phyloP scores from a whole-genome alignment of 169 alveolate species.

The Eimeria zaria region DNA sequence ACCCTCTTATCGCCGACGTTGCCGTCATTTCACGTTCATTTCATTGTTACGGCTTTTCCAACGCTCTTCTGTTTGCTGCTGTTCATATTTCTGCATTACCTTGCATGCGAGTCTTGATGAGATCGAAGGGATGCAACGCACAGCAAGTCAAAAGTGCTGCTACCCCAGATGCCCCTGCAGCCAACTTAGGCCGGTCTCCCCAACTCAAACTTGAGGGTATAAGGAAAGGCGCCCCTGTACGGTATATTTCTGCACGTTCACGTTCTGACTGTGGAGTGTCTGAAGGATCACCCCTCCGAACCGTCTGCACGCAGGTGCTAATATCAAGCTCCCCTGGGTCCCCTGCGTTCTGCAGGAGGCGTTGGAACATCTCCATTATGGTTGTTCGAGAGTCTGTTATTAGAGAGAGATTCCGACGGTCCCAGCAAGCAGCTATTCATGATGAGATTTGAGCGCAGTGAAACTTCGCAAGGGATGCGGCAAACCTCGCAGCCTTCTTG shows the following conservation, averaged over 20 bases:
- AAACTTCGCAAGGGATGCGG: neutral
- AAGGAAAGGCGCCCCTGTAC: neutral
- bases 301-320: neutral
- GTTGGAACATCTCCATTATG: neutral
- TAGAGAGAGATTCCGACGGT: neutral
- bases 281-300: neutral
- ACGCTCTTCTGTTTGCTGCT: neutral
- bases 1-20: neutral
- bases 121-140: slow-evolving; percentile 84
- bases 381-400: neutral
- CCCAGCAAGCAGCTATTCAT: neutral
- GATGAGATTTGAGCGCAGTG: neutral
- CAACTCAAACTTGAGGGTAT: neutral
- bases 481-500: neutral
- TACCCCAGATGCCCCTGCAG: slow-evolving; percentile 82
- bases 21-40: neutral
- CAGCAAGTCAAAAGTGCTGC: slow-evolving; percentile 83
- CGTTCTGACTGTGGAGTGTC: neutral
- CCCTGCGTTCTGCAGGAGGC: neutral
- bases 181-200: slow-evolving; percentile 23
- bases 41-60: neutral
- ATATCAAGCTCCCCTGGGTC: slow-evolving; percentile 2
- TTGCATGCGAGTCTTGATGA: slow-evolving; percentile 84
- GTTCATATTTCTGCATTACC: slow-evolving; percentile 65
- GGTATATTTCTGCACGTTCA: neutral